phyloP scores from a whole-genome alignment of 352 stramenopile genomes.

The Phytophthora citricola region DNA sequence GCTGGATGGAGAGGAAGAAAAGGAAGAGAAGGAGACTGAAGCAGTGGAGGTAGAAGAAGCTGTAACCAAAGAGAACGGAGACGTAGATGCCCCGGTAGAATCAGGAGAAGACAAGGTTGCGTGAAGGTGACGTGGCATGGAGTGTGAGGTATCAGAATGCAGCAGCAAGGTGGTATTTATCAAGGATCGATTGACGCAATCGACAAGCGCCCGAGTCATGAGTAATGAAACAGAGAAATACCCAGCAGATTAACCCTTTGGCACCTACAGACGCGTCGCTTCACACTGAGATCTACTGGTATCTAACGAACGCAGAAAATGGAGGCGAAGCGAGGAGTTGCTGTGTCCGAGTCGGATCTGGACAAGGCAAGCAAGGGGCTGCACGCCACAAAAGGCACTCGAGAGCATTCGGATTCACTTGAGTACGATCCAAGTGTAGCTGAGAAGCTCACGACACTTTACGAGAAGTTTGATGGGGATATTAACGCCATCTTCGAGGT shows the following conservation, averaged over 20 bases:
- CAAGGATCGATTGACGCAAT: constrained; percentile 17
- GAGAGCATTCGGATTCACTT: constrained; percentile 75
- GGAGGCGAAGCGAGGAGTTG: constrained; percentile 62
- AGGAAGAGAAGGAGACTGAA: constrained; percentile 21
- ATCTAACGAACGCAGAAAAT: constrained; percentile 34
- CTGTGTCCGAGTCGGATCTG: constrained; percentile 64
- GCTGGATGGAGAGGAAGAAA: constrained; percentile 42
- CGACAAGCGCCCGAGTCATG: constrained; percentile 9
- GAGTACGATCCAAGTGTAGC: constrained; percentile 70
- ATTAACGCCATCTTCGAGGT: constrained; percentile 76
- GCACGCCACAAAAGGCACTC: constrained; percentile 61
- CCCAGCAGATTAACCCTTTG: background rate
- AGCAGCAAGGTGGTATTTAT: constrained; percentile 40
- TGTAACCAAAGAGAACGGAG: background rate
- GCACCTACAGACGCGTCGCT: constrained; percentile 19
- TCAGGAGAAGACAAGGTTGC: background rate
- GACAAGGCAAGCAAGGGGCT: constrained; percentile 68
- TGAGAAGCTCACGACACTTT: constrained; percentile 58
- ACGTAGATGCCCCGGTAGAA: constrained; percentile 1
- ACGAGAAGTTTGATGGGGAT: constrained; percentile 71
- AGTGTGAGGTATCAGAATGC: constrained; percentile 27
- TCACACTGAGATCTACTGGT: constrained; percentile 14
- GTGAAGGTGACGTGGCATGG: constrained; percentile 17
- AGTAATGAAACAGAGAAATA: constrained; percentile 17
- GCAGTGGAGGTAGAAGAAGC: background rate